Evolutionary conservation across 805 yeast genomes (phyloP).

Genomic region (Spathaspora gorwiae): DNA sequence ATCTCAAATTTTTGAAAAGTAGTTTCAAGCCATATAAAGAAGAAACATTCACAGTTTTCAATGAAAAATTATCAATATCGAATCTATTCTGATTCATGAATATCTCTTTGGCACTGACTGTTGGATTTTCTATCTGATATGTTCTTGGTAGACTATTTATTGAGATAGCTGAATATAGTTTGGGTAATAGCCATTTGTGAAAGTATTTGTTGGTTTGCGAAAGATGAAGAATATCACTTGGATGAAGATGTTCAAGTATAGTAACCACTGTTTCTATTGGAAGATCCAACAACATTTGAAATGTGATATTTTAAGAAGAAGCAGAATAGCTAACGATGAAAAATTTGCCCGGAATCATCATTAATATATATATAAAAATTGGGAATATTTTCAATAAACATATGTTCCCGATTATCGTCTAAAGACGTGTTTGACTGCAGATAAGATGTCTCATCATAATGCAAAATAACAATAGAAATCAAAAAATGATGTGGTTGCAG

Average conservation of each 20-base stretch:
- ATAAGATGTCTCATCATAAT: too few relatives aligned
- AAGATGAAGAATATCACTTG: conserved; percentile 12
- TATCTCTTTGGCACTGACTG: too few relatives aligned
- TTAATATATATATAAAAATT: neutral
- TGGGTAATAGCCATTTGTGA: conserved; percentile 1
- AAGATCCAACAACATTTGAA: conserved; percentile 13
- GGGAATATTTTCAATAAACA: neutral
- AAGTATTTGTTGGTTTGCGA: conserved; percentile 9
- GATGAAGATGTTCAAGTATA: conserved; percentile 10
- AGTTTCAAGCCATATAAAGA: conserved; percentile 14
- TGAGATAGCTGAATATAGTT: conserved; percentile 8
- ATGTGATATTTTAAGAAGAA: neutral
- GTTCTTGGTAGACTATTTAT: too few relatives aligned
- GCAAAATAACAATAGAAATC: neutral
- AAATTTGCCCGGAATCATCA: neutral
- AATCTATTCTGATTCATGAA: too few relatives aligned
- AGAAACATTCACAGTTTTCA: conserved; percentile 5
- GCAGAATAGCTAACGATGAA: neutral
- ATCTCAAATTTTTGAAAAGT: conserved; percentile 14
- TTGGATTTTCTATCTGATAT: too few relatives aligned
- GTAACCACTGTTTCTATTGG: conserved; percentile 17
- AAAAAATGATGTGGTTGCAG: neutral
- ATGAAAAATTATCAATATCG: too few relatives aligned
- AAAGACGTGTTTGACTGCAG: neutral
- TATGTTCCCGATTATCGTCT: neutral